Evolutionary conservation across 2,329 filamentous ascomycete genomes (phyloP), one percentile per base, ranked within the genome.

Genomic region (Sphaerulina vaccinii): DNA sequence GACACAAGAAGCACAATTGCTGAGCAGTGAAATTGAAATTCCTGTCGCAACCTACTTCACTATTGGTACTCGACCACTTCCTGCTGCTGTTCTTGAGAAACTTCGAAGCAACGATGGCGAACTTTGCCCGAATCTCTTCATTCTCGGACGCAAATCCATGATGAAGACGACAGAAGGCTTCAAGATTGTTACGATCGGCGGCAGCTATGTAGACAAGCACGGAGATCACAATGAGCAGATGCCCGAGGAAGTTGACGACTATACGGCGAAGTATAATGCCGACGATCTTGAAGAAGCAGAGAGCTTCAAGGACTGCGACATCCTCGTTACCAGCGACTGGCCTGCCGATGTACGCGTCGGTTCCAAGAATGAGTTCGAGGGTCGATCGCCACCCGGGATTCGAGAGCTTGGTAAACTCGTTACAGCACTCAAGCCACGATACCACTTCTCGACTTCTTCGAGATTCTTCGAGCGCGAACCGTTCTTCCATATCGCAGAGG

Each of bases 21-120:
- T 97, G 1, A 72, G 81, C 21, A 90, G 90, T n/a, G 76, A 80
- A 9, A 84, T 95, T 46, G 67, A 77, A 18, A 76, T 97, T 3
- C 85, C 91, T 2, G 74, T 97, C 1, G 85, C 91, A 1, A 95
- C 87, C 7, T 99, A 99, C 73, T 99, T 97, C 68, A 89, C 88
- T 2, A 78, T 96, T 54, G 90, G 88, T 60, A 84, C 77, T 32
- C 78, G 78, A 40, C 73, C 85, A n/a, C 76, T 99, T 5, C 93
- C 93, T 0, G n/a, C 77, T 2, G 73, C 76, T 23, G 81, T 96
- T 18, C 75, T 87, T 16, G 81, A 87, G 64, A 90, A 84, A 67
- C 79, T 97, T 46, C 80, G 89, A 65, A 79, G 80, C 27, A 82
- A 87, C 56, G 85, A 71, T 55, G 75, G 79, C 56, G 83, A 86